A percentile compares a stretch with the other conserved stretches of the same genome.
Evolutionary conservation across 352 stramenopile genomes (phyloP).

Genomic region (Globisporangium camurandrum): DNA sequence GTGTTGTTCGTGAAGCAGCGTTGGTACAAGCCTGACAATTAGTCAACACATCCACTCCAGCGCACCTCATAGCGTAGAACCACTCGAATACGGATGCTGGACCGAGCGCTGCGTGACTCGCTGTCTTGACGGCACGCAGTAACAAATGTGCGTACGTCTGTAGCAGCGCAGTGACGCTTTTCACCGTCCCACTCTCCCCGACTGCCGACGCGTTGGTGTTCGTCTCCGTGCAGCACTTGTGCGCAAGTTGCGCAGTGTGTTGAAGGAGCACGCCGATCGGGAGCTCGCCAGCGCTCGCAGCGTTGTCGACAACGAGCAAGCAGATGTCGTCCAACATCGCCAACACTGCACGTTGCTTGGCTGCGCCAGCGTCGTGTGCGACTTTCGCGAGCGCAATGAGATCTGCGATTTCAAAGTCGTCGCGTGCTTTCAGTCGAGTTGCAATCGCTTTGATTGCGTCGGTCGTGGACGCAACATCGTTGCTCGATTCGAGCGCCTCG

Average conservation of each 20-base stretch:
- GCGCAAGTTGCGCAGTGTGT: conserved; percentile 62
- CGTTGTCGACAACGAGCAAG: conserved; percentile 2
- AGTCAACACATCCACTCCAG: too few relatives aligned
- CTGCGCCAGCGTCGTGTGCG: conserved; percentile 18
- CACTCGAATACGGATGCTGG: conserved; percentile 51
- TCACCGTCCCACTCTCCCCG: background rate
- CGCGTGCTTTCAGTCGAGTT: conserved; percentile 25
- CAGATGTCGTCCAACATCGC: conserved; percentile 56
- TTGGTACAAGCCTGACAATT: too few relatives aligned
- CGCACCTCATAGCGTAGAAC: conserved; percentile 73
- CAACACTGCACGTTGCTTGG: conserved; percentile 28
- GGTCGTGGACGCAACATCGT: conserved; percentile 5
- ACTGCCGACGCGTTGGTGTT: conserved; percentile 1
- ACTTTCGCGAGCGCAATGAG: conserved; percentile 45
- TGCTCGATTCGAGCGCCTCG: conserved; percentile 4
- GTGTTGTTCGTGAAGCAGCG: background rate
- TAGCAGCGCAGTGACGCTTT: conserved; percentile 28
- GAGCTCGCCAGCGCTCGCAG: conserved; percentile 7
- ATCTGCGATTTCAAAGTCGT: conserved; percentile 63
- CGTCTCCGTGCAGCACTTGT: conserved; percentile 15
- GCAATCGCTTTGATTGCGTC: conserved; percentile 18
- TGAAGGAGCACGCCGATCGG: conserved; percentile 41
- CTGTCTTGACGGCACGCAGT: conserved; percentile 16
- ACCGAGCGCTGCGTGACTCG: conserved; percentile 15
- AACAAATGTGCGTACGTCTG: conserved; percentile 32